phyloP scores from a whole-genome alignment of 306 rosid species.

The Sindora glabra region DNA sequence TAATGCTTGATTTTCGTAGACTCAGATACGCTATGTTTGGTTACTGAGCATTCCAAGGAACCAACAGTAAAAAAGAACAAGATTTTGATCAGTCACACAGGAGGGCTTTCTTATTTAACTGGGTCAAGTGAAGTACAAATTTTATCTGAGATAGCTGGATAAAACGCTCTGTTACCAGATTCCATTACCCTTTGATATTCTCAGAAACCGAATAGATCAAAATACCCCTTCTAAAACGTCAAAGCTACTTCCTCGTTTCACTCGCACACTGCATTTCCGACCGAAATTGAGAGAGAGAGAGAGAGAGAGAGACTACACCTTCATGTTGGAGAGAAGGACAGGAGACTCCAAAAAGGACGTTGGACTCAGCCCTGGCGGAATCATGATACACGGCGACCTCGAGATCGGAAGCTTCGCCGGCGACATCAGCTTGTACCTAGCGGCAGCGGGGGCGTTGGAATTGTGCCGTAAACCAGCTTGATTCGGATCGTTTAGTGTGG shows the following conservation, averaged over 20 bases:
- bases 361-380: constrained; percentile 85
- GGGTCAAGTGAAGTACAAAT: constrained; percentile 15
- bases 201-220: constrained; percentile 28
- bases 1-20: constrained; percentile 1
- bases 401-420: constrained; percentile 99
- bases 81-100: neutral
- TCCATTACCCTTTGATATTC: neutral
- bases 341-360: constrained; percentile 89
- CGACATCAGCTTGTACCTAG: constrained; percentile 79
- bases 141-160: constrained; percentile 6
- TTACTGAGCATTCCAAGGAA: constrained; percentile 15
- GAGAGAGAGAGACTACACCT: constrained; percentile 35
- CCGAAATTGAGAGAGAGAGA: neutral
- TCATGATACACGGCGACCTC: constrained; percentile 66
- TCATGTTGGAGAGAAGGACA: constrained; percentile 75
- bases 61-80: constrained; percentile 15
- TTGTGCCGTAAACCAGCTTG: constrained; percentile 15
- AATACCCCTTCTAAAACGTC: neutral
- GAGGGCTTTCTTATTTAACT: neutral
- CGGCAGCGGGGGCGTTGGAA: constrained; percentile 16
- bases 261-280: constrained; percentile 1
- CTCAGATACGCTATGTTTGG: constrained; percentile 14
- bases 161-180: constrained; percentile 1
- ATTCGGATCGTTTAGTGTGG: constrained; percentile 26
- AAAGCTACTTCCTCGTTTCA: neutral